Evolutionary conservation across 75 land plant genomes (phyloP), one percentile per base, ranked within the genome.

Genomic region (Azolla pinnata): DNA sequence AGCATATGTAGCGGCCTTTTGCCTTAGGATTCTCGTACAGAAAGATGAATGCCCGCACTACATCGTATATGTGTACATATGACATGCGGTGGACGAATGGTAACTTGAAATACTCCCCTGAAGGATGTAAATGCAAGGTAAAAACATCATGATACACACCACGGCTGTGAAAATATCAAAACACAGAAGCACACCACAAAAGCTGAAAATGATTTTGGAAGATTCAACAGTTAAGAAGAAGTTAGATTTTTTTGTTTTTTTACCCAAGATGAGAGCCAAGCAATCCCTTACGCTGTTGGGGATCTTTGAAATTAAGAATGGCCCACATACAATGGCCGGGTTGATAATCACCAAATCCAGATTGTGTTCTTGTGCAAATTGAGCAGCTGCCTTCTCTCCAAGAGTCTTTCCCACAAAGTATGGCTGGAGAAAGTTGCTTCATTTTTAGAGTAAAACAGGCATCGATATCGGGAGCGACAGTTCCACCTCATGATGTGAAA

Each of bases 1-100:
- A 90, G 69, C 86, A 87, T 32, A 90, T 87, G 66, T 84, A 90
- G 42, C 97, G 77, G 16, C 97, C 97, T 24, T 77, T 65, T 7
- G 86, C 88, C 27, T 65, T 70, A 1, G 97, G 85, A 29, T 70
- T 46, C 64, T 90, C 88, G 32, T 50, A 81, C 33, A 83, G 65
- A 44, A 69, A 78, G 14, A 90, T 66, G 60, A 79, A 88, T 10
- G 88, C 69, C 28, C 35, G 57, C 64, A 81, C 81, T 12, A 90
- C 77, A 26, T 90, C 97, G 63, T 90, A 83, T 56, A 82, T 61
- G 68, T 90, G 97, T 17, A 90, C 88, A 20, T 47, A 47, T 20
- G 50, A 47, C 4, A 47, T 9, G 18, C 50, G 50, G 20, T 3
- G 10, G 20, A 47, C 18, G 50, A 47, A 47, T 3, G 50, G 18